Percentiles rank a stretch among this genome's conserved stretches.
Evolutionary conservation across 2,329 filamentous ascomycete species (phyloP).

Genomic region (Scorias spongiosa): DNA sequence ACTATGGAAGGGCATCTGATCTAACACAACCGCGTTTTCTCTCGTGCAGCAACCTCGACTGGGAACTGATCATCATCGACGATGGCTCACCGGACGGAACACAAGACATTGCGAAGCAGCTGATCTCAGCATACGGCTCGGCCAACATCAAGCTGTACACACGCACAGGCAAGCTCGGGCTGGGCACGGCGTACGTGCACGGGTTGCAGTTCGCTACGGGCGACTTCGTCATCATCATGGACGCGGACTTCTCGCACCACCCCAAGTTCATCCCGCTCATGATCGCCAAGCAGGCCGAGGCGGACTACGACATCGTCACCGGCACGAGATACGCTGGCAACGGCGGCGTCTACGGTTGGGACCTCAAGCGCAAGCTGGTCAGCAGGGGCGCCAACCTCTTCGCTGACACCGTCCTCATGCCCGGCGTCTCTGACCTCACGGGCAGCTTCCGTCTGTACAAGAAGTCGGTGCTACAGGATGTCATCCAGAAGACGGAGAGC

Average conservation of each 20-base stretch:
- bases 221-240: conserved; percentile 99
- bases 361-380: conserved; percentile 65
- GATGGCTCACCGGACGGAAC: conserved; percentile 95
- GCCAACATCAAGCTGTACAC: conserved; percentile 70
- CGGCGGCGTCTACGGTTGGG: conserved; percentile 86
- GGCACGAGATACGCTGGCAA: conserved; percentile 85
- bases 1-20: background rate
- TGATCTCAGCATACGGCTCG: conserved; percentile 65
- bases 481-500: conserved; percentile 79
- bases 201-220: conserved; percentile 79
- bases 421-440: conserved; percentile 88
- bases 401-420: conserved; percentile 82
- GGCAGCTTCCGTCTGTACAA: conserved; percentile 93
- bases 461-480: conserved; percentile 73
- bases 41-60: conserved; percentile 62
- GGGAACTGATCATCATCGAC: conserved; percentile 96
- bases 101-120: conserved; percentile 75
- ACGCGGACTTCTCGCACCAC: conserved; percentile 98
- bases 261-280: conserved; percentile 97
- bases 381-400: conserved; percentile 85
- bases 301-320: conserved; percentile 88
- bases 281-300: conserved; percentile 64
- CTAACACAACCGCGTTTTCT: background rate
- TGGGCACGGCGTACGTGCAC: conserved; percentile 92
- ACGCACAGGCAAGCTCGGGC: conserved; percentile 87